These are phyloP conservation scores for Gonapodya sp. DNA, from an alignment of 192 early-diverging fungal species.

Conservation along the genomic window DNA sequence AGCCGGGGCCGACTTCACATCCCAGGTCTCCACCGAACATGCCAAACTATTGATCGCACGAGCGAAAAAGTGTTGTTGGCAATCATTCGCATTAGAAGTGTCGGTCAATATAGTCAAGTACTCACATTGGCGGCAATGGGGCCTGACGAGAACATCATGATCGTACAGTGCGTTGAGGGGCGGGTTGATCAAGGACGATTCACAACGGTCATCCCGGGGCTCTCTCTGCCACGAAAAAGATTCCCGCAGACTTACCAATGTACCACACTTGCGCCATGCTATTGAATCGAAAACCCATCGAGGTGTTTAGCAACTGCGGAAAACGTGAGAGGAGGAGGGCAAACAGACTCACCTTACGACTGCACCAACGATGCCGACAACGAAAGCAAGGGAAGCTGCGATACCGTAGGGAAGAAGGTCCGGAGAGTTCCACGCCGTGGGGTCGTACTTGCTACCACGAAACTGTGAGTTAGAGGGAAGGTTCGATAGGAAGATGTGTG, in stretches of 20 bases:
- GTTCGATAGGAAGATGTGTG: too few species aligned
- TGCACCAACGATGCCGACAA: conserved; percentile 20
- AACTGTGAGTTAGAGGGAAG: background rate
- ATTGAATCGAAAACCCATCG: background rate
- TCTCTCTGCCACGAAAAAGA: too few species aligned
- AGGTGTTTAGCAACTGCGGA: background rate
- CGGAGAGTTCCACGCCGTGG: conserved; percentile 20
- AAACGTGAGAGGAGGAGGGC: background rate
- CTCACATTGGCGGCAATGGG: too few species aligned
- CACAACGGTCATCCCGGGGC: too few species aligned
- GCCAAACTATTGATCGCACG: too few species aligned
- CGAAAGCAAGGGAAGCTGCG: conserved; percentile 18
- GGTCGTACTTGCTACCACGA: background rate
- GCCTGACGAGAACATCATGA: too few species aligned
- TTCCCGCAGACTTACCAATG: too few species aligned
- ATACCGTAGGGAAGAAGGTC: conserved; percentile 18
- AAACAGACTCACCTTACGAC: conserved; percentile 11
- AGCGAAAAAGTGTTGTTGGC: too few species aligned
- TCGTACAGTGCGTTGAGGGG: too few species aligned
- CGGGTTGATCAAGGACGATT: too few species aligned
- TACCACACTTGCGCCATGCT: conserved; percentile 28
- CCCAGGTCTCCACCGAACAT: conserved; percentile 9
- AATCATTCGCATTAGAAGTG: too few species aligned
- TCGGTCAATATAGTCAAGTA: too few species aligned
- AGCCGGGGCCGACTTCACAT: conserved; percentile 15